Conservation (phyloP, 202 grass and related monocot species). For the Panicum hallii region DNA sequence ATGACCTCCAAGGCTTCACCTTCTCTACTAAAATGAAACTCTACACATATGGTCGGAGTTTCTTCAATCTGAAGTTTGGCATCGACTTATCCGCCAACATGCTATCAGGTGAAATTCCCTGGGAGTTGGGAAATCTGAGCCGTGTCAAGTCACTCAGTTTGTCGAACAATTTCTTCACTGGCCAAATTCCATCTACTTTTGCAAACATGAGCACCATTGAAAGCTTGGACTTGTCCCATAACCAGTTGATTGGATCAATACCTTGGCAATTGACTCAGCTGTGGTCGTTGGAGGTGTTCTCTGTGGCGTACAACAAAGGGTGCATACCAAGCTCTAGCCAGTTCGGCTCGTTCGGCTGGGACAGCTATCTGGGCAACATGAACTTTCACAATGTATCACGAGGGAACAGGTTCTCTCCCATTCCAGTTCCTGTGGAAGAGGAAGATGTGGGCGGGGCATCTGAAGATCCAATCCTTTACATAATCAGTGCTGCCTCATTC, state of each 20-base stretch:
- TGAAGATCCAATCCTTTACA: background rate
- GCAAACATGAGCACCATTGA: background rate
- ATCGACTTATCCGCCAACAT: slow-evolving; percentile 26
- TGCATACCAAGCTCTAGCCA: background rate
- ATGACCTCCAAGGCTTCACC: no score
- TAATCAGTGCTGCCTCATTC: background rate
- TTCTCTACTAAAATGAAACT: no score
- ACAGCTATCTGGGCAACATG: background rate
- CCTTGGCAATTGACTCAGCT: background rate
- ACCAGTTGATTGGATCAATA: background rate
- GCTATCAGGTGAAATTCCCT: no score
- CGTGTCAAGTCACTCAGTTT: background rate
- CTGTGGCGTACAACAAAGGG: background rate
- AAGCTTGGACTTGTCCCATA: background rate
- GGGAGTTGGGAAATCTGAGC: background rate
- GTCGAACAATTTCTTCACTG: background rate
- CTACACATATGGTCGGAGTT: background rate
- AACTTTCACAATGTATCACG: slow-evolving; percentile 17
- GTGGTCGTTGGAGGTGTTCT: background rate
- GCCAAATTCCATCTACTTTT: background rate
- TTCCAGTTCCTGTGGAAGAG: background rate
- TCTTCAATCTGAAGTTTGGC: background rate
- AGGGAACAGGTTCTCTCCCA: background rate
- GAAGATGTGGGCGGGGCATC: background rate
- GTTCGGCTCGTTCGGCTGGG: rapidly evolving